These are phyloP conservation scores for Neurospora sp. DNA, from an alignment of 495 filamentous ascomycete genomes.

Conservation along the genomic window DNA sequence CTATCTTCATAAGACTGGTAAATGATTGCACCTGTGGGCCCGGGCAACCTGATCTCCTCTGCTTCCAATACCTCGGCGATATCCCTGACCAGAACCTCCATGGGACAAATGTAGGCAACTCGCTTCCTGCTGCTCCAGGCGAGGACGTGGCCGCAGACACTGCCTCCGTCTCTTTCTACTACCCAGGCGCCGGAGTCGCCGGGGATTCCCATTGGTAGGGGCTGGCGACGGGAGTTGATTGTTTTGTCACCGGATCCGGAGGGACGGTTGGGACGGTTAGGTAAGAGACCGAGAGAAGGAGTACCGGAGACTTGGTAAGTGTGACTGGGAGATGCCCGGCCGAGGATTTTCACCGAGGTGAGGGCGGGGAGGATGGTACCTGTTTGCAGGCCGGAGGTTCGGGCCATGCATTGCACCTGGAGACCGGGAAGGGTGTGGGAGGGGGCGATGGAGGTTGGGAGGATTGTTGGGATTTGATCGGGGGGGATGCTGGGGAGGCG, in stretches of 20 bases:
- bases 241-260: constrained; percentile 1
- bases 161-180: constrained; percentile 68
- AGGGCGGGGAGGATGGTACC: constrained; percentile 67
- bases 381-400: constrained; percentile 73
- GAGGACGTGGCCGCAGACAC: constrained; percentile 80
- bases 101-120: constrained; percentile 83
- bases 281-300: neutral
- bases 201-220: constrained; percentile 49
- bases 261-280: constrained; percentile 33
- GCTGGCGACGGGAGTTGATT: constrained; percentile 1
- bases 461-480: constrained; percentile 6
- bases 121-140: constrained; percentile 70
- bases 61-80: constrained; percentile 67
- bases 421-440: constrained; percentile 51
- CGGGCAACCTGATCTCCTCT: constrained; percentile 41
- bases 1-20: neutral
- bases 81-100: constrained; percentile 81
- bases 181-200: constrained; percentile 94
- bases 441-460: constrained; percentile 35
- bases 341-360: constrained; percentile 72
- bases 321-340: constrained; percentile 66
- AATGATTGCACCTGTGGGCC: constrained; percentile 21
- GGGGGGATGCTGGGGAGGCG: neutral
- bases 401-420: constrained; percentile 80
- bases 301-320: constrained; percentile 60